A percentile compares a stretch with the other conserved stretches of the same genome.
phyloP scores from a whole-genome alignment of 352 stramenopile genomes.

The Globisporangium emineosum region DNA sequence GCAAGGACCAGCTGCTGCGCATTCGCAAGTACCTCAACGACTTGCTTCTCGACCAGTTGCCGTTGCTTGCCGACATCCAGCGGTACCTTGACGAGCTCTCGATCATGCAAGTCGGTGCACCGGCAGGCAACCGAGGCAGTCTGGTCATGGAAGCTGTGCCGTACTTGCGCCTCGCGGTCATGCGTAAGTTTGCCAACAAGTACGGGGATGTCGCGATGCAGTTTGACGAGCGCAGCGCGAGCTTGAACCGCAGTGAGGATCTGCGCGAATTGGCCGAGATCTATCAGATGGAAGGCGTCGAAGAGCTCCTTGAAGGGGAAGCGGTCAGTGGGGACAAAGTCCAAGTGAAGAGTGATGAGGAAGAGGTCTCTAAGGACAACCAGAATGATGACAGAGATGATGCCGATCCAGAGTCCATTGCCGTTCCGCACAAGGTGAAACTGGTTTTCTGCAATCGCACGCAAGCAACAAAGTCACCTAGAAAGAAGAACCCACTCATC shows the following conservation, averaged over 20 bases:
- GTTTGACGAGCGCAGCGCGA: conserved; percentile 45
- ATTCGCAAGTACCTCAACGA: conserved; percentile 95
- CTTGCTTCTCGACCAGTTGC: conserved; percentile 93
- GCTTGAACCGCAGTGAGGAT: conserved; percentile 54
- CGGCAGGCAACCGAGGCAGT: conserved; percentile 29
- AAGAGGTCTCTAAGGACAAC: neutral
- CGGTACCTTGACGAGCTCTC: conserved; percentile 95
- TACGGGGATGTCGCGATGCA: conserved; percentile 36
- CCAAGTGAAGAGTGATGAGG: neutral
- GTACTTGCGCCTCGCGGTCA: conserved; percentile 54
- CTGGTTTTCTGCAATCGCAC: conserved; percentile 43
- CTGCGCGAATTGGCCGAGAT: conserved; percentile 64
- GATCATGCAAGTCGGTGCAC: conserved; percentile 78
- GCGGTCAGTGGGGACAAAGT: neutral
- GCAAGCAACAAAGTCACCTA: neutral
- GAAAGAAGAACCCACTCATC: conserved; percentile 51
- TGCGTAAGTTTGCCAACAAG: conserved; percentile 36
- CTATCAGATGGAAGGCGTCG: conserved; percentile 78
- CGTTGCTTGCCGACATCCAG: conserved; percentile 91
- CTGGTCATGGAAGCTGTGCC: conserved; percentile 82
- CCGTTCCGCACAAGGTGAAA: conserved; percentile 29
- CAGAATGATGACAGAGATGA: conserved; percentile 18
- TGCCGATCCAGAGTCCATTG: neutral
- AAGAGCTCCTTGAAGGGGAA: conserved; percentile 59
- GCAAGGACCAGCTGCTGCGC: conserved; percentile 91